These are phyloP conservation scores for Fusarium pseudonygamai DNA, from an alignment of 2,329 filamentous ascomycete species.

Conservation along the genomic window DNA sequence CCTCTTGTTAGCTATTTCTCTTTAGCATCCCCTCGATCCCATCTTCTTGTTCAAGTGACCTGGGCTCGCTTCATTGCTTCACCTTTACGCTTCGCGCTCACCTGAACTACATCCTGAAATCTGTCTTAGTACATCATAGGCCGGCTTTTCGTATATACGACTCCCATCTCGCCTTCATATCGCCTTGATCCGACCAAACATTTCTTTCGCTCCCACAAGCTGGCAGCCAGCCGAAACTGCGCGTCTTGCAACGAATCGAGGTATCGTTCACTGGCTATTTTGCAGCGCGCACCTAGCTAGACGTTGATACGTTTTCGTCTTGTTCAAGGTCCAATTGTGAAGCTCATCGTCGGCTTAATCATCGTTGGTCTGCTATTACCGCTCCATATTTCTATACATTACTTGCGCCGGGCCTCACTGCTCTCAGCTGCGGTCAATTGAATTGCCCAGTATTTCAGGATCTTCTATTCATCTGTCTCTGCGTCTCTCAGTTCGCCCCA, in stretches of 20 bases:
- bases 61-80: conserved; percentile 9
- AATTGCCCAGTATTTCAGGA: conserved; percentile 10
- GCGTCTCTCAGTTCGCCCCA: conserved; percentile 18
- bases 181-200: conserved; percentile 23
- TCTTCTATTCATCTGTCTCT: not conserved
- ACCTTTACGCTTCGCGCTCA: conserved; percentile 20
- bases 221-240: conserved; percentile 7
- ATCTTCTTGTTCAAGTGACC: conserved; percentile 5
- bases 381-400: conserved; percentile 12
- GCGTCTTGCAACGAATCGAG: conserved; percentile 3
- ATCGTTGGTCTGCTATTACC: conserved; percentile 8
- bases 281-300: conserved; percentile 14
- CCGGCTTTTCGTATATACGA: conserved; percentile 37
- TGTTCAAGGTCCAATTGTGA: conserved; percentile 12
- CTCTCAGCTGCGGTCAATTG: conserved; percentile 23
- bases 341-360: conserved; percentile 17
- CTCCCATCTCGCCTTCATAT: conserved; percentile 25
- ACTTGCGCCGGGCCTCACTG: conserved; percentile 13
- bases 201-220: conserved; percentile 13
- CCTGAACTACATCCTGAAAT: conserved; percentile 6
- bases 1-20: conserved; percentile 13
- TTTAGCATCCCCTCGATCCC: conserved; percentile 9
- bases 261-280: conserved; percentile 17
- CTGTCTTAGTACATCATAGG: conserved; percentile 7
- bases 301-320: conserved; percentile 5